These are phyloP conservation scores for Trichosanthes cucumerina DNA, from an alignment of 306 rosid species.

Conservation along the genomic window DNA sequence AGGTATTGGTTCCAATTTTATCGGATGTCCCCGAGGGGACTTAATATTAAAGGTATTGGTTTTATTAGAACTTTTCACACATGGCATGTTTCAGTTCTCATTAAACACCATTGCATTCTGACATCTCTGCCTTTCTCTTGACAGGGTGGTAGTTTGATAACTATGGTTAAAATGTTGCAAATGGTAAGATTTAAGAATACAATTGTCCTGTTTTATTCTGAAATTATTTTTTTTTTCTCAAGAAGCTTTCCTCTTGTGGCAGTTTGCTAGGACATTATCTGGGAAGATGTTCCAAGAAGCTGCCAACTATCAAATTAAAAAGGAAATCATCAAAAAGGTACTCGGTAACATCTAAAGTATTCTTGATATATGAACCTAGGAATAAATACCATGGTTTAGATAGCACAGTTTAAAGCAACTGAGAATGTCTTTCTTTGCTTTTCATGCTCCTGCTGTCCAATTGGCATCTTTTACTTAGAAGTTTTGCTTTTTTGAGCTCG, in stretches of 20 bases:
- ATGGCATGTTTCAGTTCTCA: constrained; percentile 16
- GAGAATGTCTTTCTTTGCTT: not conserved
- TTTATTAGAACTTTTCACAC: constrained; percentile 11
- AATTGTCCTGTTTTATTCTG: constrained; percentile 9
- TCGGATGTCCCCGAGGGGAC: no score
- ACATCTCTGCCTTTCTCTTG: not conserved
- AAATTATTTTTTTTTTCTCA: constrained; percentile 4
- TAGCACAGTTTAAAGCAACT: not conserved
- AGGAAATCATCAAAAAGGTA: constrained; percentile 77
- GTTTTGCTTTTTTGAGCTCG: not conserved
- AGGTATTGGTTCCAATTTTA: no score
- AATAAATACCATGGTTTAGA: not conserved
- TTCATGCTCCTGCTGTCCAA: not conserved
- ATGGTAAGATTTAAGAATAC: constrained; percentile 63
- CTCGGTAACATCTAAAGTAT: not conserved
- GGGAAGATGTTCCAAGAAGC: constrained; percentile 78
- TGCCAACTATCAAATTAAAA: constrained; percentile 79
- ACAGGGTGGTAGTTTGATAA: constrained; percentile 75
- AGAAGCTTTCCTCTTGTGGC: constrained; percentile 22
- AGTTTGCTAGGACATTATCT: constrained; percentile 63
- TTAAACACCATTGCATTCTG: not conserved
- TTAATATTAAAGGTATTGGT: constrained; percentile 54
- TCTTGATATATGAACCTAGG: not conserved
- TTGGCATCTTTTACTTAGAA: not conserved
- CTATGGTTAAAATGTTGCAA: constrained; percentile 60